phyloP scores from a whole-genome alignment of 1,284 basidiomycete species.

The Austropuccinia psidii region DNA sequence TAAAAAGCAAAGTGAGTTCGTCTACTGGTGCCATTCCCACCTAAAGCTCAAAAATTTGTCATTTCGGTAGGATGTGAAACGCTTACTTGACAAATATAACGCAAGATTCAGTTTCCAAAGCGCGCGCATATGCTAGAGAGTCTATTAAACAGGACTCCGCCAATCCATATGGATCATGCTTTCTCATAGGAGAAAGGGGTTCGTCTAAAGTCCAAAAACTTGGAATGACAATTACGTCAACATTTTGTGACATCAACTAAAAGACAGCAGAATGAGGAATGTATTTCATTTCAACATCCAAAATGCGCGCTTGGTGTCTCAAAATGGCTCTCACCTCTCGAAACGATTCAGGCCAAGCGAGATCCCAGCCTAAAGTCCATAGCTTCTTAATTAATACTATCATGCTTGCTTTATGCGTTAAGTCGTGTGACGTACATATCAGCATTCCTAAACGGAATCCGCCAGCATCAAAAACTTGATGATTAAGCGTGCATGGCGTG shows the following conservation, averaged over 20 bases:
- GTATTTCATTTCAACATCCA: too few relatives aligned
- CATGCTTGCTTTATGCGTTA: neutral
- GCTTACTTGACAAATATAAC: conserved; percentile 27
- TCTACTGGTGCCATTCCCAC: neutral
- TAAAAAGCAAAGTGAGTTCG: neutral
- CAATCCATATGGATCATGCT: neutral
- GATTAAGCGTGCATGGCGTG: neutral
- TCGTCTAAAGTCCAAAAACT: conserved; percentile 15
- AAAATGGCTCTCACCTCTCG: neutral
- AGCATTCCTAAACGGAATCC: neutral
- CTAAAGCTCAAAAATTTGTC: neutral
- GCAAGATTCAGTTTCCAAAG: conserved; percentile 17
- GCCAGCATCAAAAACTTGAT: conserved; percentile 19
- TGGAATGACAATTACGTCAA: conserved; percentile 13
- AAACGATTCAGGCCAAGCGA: conserved; percentile 33
- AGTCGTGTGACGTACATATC: neutral
- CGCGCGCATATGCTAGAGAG: neutral
- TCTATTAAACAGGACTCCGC: conserved; percentile 9
- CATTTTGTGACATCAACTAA: conserved; percentile 24
- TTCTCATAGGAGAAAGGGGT: neutral
- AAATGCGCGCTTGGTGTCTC: too few relatives aligned
- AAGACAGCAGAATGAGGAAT: neutral
- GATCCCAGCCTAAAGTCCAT: conserved; percentile 12
- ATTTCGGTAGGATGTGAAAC: neutral
- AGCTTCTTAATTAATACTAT: neutral